Evolutionary conservation across 441 rosid genomes (phyloP).

Genomic region (Erodium chrysanthum): DNA sequence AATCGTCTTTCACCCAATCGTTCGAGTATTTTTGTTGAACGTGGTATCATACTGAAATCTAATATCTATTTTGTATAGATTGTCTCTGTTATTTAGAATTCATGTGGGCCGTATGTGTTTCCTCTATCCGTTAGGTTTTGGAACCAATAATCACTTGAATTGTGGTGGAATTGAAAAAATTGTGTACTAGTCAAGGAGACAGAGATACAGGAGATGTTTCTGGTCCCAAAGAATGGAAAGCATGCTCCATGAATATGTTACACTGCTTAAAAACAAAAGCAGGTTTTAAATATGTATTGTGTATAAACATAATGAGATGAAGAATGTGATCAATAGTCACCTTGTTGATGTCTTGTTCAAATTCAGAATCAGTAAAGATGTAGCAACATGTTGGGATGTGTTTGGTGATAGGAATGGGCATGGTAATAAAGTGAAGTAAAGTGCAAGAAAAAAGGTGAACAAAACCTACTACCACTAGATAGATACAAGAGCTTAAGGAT

Average conservation of each 20-base stretch:
- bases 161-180: background rate
- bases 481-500: background rate
- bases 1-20: too few relatives aligned
- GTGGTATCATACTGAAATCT: too few relatives aligned
- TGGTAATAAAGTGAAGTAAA: background rate
- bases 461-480: background rate
- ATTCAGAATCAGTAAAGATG: conserved; percentile 10
- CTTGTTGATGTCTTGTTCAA: conserved; percentile 17
- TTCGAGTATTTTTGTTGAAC: too few relatives aligned
- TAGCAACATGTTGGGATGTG: background rate
- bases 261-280: conserved; percentile 23
- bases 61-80: too few relatives aligned
- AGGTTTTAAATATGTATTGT: conserved; percentile 12
- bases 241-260: conserved; percentile 37
- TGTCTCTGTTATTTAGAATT: too few relatives aligned
- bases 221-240: conserved; percentile 30
- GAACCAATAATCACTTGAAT: background rate
- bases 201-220: conserved; percentile 32
- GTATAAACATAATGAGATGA: conserved; percentile 27
- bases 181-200: conserved; percentile 30
- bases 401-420: background rate
- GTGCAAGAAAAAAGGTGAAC: background rate
- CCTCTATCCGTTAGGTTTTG: background rate
- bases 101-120: too few relatives aligned
- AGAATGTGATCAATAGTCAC: conserved; percentile 25